Conservation (phyloP, 345 rosid species). For the Lepidium didymum region DNA sequence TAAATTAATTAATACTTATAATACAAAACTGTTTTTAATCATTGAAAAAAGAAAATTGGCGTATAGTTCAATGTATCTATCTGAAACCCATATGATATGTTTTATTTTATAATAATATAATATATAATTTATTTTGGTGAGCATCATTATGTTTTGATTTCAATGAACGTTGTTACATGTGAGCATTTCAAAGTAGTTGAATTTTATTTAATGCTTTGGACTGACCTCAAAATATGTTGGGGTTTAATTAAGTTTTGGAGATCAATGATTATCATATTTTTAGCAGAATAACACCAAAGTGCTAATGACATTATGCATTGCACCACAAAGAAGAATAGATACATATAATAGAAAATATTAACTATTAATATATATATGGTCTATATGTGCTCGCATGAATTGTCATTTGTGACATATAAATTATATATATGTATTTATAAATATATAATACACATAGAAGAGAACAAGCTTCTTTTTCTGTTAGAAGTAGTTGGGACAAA, state of each 20-base stretch:
- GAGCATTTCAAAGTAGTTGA: conserved; percentile 20
- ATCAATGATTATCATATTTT: background rate
- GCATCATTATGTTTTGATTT: conserved; percentile 16
- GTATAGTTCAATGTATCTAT: conserved; percentile 21
- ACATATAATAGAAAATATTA: background rate
- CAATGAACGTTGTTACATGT: conserved; percentile 20
- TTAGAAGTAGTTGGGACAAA: conserved; percentile 20
- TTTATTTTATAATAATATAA: background rate
- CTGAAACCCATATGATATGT: conserved; percentile 21
- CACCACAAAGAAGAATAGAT: conserved; percentile 1
- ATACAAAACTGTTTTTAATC: background rate
- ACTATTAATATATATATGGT: background rate
- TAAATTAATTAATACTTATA: background rate
- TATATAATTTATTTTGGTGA: conserved; percentile 3
- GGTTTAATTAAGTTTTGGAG: background rate
- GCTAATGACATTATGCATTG: conserved; percentile 2
- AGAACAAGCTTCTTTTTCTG: background rate
- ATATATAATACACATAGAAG: background rate
- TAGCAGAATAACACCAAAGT: background rate
- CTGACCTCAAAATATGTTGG: background rate
- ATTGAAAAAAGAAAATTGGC: background rate
- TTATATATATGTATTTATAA: background rate
- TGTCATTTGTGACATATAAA: background rate
- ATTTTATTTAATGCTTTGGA: background rate
- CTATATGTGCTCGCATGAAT: background rate